Evolutionary conservation across 805 yeast species (phyloP).

Genomic region (Starmerella bombi): DNA sequence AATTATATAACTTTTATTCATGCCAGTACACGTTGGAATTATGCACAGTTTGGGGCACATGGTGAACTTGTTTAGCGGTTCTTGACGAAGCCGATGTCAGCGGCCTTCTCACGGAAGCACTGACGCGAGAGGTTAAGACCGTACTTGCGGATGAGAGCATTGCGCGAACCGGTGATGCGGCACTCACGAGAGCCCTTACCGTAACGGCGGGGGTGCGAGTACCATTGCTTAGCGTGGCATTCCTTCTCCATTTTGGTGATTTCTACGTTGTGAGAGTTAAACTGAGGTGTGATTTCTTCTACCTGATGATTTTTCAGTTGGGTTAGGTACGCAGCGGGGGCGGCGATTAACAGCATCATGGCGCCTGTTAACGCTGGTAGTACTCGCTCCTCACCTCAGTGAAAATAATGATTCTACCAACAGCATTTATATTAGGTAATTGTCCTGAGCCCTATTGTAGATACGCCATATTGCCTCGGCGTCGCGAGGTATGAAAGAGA

Average conservation of each 20-base stretch:
- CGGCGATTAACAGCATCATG: not conserved
- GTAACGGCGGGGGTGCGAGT: constrained; percentile 99
- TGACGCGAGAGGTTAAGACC: constrained; percentile 99
- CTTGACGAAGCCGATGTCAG: constrained; percentile 98
- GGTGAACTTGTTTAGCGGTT: constrained; percentile 56
- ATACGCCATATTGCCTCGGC: no score
- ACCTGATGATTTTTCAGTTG: constrained; percentile 11
- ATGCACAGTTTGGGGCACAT: no score
- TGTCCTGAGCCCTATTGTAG: constrained; percentile 1
- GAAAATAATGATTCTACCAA: no score
- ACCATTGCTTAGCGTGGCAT: constrained; percentile 46
- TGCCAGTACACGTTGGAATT: no score
- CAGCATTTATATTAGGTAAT: not conserved
- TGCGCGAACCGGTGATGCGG: constrained; percentile 97
- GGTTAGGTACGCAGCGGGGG: constrained; percentile 8
- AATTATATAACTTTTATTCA: no score
- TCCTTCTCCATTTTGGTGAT: constrained; percentile 16
- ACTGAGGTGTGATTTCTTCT: not conserved
- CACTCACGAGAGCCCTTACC: constrained; percentile 99
- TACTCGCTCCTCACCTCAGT: no score
- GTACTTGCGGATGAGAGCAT: constrained; percentile 99
- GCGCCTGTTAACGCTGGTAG: no score
- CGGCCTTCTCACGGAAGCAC: constrained; percentile 99
- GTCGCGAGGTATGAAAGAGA: no score
- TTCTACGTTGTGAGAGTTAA: not conserved